Base-by-base conservation (phyloP, 2,329 filamentous ascomycete genomes). In the Chaetomiaceae sp. region DNA sequence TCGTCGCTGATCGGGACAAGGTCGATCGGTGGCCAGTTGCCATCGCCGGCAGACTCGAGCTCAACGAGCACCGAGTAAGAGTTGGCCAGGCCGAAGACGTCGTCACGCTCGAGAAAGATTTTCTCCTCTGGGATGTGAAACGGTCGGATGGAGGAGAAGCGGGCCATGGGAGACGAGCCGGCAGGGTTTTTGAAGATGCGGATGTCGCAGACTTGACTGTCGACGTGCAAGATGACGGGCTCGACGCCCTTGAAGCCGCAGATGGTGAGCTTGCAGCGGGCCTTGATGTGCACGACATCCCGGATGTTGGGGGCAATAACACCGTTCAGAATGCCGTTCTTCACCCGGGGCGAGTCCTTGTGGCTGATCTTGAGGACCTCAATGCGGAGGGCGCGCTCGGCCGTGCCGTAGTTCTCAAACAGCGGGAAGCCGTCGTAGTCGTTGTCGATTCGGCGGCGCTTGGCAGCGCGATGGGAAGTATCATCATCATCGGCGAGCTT, bases 141-240 rank as follows among this genome's bases (percentile, higher is more conserved):
- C 1, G 79, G 76, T n/a, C 20, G 67, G 65, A 27, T 71, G 69
- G 42, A 79, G 61, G 57, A 72, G 23, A 82, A 68, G 42, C 75
- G 72, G 11, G 76, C 74, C 53, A 78, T 72, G 27, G 56, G 58
- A 40, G 74, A 71, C 45, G 72, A 70, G 25, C 72, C 74, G 46
- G 72, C 69, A 2, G 74, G 67, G 33, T 77, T 76, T 58, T 75
- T 74, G 61, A 74, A 77, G 3, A 77, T 69, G 47, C 71, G 75
- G 56, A 83, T 67, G 38, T 73, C 73, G 66, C 79, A 82, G 8
- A 75, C 66, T 61, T 82, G 77, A 56, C 74, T 80, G 61, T 79
- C 74, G 57, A 77, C 78, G 60, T 80, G 73, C 53, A 82, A 64
- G 6, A 79, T 67, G 47, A 73, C 69, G 25, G 68, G 62, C 54